Conservation (phyloP, 345 rosid species). For the Arabis hirsuta region DNA sequence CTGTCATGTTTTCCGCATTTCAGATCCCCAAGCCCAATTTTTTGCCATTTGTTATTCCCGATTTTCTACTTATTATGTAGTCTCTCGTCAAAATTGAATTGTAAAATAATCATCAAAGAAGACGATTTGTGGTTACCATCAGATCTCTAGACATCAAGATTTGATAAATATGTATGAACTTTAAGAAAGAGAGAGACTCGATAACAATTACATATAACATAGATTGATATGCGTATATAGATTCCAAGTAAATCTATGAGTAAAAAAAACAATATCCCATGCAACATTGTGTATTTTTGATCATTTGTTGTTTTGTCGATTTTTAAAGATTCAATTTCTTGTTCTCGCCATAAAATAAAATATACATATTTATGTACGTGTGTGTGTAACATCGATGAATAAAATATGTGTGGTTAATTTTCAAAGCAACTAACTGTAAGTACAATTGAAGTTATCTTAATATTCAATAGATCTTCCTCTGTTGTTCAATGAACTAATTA, state of each 20-base stretch:
- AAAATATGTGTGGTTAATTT: constrained; percentile 34
- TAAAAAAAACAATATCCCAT: constrained; percentile 27
- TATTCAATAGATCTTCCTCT: constrained; percentile 24
- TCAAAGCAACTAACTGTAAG: constrained; percentile 45
- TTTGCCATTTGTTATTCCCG: neutral
- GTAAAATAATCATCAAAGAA: neutral
- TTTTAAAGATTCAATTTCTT: constrained; percentile 32
- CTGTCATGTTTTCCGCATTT: constrained; percentile 62
- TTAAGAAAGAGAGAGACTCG: neutral
- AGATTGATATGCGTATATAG: neutral
- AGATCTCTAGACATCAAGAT: constrained; percentile 1
- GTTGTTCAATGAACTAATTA: constrained; percentile 18
- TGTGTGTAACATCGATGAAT: constrained; percentile 30
- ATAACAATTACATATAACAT: neutral
- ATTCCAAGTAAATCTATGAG: constrained; percentile 17
- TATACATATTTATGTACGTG: constrained; percentile 25
- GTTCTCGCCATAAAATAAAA: constrained; percentile 2
- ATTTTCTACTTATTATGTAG: constrained; percentile 17
- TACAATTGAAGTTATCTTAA: constrained; percentile 40
- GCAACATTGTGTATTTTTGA: constrained; percentile 28
- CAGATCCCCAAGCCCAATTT: constrained; percentile 50
- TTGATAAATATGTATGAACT: neutral
- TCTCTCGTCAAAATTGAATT: constrained; percentile 1
- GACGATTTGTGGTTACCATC: neutral
- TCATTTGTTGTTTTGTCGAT: constrained; percentile 19